These are phyloP conservation scores for Ogataea paraovalis DNA, from an alignment of 805 yeast genomes.

Conservation along the genomic window DNA sequence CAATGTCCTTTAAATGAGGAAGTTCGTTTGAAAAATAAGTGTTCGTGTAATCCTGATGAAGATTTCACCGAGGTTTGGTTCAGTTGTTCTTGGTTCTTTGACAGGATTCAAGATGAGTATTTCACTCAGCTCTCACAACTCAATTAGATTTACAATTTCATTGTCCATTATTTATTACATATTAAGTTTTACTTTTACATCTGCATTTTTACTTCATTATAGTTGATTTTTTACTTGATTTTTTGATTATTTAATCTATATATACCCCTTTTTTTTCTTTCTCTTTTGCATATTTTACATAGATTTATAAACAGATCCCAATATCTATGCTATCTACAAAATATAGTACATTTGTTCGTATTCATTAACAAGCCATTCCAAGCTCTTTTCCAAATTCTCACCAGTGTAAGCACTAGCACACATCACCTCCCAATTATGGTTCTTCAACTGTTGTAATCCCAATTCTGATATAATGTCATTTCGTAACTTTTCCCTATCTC, in stretches of 20 bases:
- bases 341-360: slow-evolving; percentile 37
- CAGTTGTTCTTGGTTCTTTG: slow-evolving; percentile 34
- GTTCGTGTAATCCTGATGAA: slow-evolving; percentile 65
- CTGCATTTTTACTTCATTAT: no score
- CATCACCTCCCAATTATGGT: slow-evolving; percentile 39
- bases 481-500: slow-evolving; percentile 16
- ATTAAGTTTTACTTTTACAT: no score
- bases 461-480: slow-evolving; percentile 23
- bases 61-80: slow-evolving; percentile 61
- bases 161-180: no score
- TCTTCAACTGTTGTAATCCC: slow-evolving; percentile 30
- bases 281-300: background rate
- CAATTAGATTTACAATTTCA: background rate
- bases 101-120: slow-evolving; percentile 5
- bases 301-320: background rate
- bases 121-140: background rate
- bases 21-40: slow-evolving; percentile 50
- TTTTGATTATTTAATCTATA: no score
- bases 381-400: slow-evolving; percentile 34
- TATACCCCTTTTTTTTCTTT: background rate
- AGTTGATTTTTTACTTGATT: no score
- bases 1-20: slow-evolving; percentile 69
- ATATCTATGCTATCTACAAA: slow-evolving; percentile 2
- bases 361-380: slow-evolving; percentile 42
- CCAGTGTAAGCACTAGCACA: slow-evolving; percentile 50